Conservation (phyloP, 345 rosid species). For the Erucastrum elatum region DNA sequence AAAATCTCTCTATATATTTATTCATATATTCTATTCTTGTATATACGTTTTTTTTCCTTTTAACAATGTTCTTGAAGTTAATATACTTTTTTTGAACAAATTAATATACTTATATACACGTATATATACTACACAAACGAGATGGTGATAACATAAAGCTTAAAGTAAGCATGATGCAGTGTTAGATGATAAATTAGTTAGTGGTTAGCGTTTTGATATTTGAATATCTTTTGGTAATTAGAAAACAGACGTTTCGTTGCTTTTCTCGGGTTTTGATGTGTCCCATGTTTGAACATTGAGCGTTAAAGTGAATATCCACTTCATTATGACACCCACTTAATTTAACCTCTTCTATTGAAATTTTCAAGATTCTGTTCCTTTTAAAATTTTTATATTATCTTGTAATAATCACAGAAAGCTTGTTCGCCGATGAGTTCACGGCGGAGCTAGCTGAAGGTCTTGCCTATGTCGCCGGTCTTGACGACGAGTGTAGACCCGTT, state of each 20-base stretch:
- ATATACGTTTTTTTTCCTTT: neutral
- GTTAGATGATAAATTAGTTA: constrained; percentile 7
- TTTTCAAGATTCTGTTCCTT: constrained; percentile 29
- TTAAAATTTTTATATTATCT: neutral
- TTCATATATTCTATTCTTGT: too few relatives aligned
- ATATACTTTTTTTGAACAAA: too few relatives aligned
- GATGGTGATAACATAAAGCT: constrained; percentile 27
- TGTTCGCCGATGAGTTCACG: constrained; percentile 99
- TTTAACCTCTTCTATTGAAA: constrained; percentile 31
- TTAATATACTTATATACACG: neutral
- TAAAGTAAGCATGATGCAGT: constrained; percentile 16
- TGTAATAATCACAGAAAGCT: constrained; percentile 44
- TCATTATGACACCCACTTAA: constrained; percentile 42
- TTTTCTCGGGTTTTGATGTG: constrained; percentile 39
- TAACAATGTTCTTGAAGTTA: constrained; percentile 4
- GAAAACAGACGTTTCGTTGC: constrained; percentile 26
- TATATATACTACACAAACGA: neutral
- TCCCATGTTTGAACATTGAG: constrained; percentile 46
- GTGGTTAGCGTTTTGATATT: constrained; percentile 11
- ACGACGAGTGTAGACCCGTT: constrained; percentile 91
- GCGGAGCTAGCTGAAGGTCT: constrained; percentile 85
- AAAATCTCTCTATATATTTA: too few relatives aligned
- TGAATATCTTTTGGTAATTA: constrained; percentile 8
- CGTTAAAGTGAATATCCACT: constrained; percentile 46
- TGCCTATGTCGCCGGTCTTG: constrained; percentile 92